Evolutionary conservation across 805 yeast genomes (phyloP).

Genomic region (Saccharomycopsis babjevae): DNA sequence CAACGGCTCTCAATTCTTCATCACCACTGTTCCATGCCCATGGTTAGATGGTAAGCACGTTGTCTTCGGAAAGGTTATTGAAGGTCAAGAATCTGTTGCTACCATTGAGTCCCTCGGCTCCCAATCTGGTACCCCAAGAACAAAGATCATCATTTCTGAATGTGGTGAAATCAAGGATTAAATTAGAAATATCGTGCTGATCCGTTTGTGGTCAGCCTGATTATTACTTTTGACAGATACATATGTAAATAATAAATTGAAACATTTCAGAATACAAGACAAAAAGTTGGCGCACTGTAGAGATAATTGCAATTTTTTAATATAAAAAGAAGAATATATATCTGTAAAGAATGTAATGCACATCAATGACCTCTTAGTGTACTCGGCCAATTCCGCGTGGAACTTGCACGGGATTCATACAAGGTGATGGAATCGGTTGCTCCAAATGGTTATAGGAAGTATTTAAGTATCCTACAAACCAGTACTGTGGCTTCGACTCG

Average conservation of each 20-base stretch:
- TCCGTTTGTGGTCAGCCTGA: background rate
- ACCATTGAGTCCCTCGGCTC: constrained; percentile 64
- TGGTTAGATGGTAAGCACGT: constrained; percentile 94
- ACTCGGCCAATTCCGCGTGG: background rate
- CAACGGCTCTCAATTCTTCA: constrained; percentile 91
- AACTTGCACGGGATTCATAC: background rate
- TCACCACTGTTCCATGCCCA: constrained; percentile 88
- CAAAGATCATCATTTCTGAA: constrained; percentile 60
- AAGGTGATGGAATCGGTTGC: constrained; percentile 3
- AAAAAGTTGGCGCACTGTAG: background rate
- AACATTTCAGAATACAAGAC: too few relatives aligned
- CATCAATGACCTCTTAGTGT: background rate
- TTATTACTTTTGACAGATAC: background rate
- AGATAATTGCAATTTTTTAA: background rate
- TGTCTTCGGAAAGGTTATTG: constrained; percentile 83
- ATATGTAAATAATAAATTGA: background rate
- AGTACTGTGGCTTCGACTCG: constrained; percentile 6
- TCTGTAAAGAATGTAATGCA: background rate
- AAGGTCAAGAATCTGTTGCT: constrained; percentile 73
- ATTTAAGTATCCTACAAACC: constrained; percentile 12
- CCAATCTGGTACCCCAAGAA: constrained; percentile 57
- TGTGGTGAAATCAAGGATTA: constrained; percentile 47
- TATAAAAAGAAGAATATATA: background rate
- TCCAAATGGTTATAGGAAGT: background rate
- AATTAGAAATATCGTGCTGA: background rate